Conservation (phyloP, 2,329 filamentous ascomycete genomes). For the Thelonectria discophora region DNA sequence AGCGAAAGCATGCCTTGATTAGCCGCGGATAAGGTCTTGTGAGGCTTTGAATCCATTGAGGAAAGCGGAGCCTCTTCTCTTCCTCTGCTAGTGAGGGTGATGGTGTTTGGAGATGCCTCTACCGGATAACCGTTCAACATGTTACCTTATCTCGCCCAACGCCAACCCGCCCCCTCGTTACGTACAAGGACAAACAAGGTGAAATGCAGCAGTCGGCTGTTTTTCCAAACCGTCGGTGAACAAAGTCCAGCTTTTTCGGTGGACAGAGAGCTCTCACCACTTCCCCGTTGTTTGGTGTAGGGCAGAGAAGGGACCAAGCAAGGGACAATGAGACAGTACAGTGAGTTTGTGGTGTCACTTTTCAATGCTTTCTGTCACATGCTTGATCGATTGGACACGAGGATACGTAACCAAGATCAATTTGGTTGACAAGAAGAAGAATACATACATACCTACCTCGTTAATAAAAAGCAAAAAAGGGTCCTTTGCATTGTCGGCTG, state of each 20-base stretch:
- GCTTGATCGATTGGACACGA: background rate
- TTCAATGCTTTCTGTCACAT: slow-evolving; percentile 14
- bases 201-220: background rate
- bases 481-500: background rate
- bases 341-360: slow-evolving; percentile 9
- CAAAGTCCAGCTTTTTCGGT: slow-evolving; percentile 4
- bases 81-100: background rate
- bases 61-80: slow-evolving; percentile 20
- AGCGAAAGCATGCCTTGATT: slow-evolving; percentile 8
- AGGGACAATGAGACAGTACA: slow-evolving; percentile 1
- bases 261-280: background rate
- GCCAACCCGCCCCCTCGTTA: background rate
- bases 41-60: slow-evolving; percentile 8
- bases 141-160: too few relatives aligned
- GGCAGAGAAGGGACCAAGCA: background rate
- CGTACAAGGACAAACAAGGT: background rate
- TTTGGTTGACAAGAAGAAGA: background rate
- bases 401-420: background rate
- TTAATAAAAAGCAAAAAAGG: background rate
- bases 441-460: too few relatives aligned
- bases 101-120: background rate
- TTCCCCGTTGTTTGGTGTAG: background rate
- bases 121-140: too few relatives aligned
- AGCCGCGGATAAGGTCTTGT: slow-evolving; percentile 30
- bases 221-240: slow-evolving; percentile 14